Evolutionary conservation across 208 protist species (phyloP).

Genomic region (Leishmania major): DNA sequence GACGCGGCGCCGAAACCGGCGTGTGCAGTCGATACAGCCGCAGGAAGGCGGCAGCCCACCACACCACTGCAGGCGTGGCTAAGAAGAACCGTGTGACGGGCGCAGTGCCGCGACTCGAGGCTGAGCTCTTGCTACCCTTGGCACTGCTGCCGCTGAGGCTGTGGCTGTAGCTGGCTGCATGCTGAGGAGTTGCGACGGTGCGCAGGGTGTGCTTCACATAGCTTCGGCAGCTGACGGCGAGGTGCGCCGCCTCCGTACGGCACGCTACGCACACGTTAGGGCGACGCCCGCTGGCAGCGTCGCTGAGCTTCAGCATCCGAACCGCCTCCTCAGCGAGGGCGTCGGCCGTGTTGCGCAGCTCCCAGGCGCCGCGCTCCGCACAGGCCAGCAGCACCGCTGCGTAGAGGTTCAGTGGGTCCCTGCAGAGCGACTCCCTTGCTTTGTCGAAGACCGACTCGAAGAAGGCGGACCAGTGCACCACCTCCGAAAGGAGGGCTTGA

Average conservation of each 20-base stretch:
- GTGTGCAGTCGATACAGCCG: constrained; percentile 32
- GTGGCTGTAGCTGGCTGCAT: background rate
- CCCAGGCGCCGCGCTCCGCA: constrained; percentile 26
- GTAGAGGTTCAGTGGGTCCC: constrained; percentile 43
- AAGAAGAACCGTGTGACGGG: constrained; percentile 40
- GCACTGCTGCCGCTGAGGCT: background rate
- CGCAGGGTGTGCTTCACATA: constrained; percentile 26
- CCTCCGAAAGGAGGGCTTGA: constrained; percentile 32
- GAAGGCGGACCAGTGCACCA: constrained; percentile 48
- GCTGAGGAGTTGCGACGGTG: constrained; percentile 1
- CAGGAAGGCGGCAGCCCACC: constrained; percentile 44
- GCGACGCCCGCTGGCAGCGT: constrained; percentile 25
- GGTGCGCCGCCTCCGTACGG: constrained; percentile 10
- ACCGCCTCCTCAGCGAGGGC: constrained; percentile 32
- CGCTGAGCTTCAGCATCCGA: constrained; percentile 16
- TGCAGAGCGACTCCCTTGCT: constrained; percentile 38
- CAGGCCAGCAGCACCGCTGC: constrained; percentile 50
- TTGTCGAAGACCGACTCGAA: constrained; percentile 46
- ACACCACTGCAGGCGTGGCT: constrained; percentile 44
- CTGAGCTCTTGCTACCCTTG: background rate
- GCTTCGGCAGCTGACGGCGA: constrained; percentile 22
- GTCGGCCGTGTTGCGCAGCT: constrained; percentile 31
- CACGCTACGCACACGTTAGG: constrained; percentile 36
- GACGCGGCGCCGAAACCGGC: constrained; percentile 9
- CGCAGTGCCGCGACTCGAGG: background rate